Evolutionary conservation across 371 early-diverging fungal species (phyloP).

Genomic region (Dipsacomyces acuminosporus): DNA sequence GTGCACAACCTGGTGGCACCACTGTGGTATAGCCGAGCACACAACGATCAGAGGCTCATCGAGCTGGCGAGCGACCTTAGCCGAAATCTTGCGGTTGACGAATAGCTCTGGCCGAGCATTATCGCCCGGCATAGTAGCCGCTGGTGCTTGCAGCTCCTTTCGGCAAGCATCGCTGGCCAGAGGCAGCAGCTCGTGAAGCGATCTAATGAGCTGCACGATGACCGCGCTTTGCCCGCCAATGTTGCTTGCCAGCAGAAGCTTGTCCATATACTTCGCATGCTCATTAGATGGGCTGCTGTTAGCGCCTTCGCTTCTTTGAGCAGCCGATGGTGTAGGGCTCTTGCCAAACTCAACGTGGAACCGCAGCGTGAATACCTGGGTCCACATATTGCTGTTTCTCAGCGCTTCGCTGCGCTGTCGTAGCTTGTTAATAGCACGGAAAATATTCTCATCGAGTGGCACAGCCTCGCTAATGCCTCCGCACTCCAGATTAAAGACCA

Average conservation of each 20-base stretch:
- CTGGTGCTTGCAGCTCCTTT: background rate
- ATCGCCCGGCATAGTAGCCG: background rate
- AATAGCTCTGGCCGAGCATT: constrained; percentile 51
- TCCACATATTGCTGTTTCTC: constrained; percentile 7
- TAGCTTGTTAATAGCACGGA: constrained; percentile 5
- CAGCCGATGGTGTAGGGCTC: background rate
- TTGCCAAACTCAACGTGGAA: constrained; percentile 20
- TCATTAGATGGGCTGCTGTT: background rate
- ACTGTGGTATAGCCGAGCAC: constrained; percentile 69
- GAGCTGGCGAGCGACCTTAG: constrained; percentile 79
- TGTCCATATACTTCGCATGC: background rate
- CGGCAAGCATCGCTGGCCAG: background rate
- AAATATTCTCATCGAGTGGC: constrained; percentile 14
- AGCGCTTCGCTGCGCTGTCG: constrained; percentile 6
- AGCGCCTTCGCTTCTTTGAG: background rate
- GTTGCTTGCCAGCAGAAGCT: background rate
- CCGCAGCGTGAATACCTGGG: constrained; percentile 17
- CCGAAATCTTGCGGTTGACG: constrained; percentile 71
- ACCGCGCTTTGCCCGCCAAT: constrained; percentile 11
- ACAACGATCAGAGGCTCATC: constrained; percentile 86
- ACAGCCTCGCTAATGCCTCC: constrained; percentile 12
- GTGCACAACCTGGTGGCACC: constrained; percentile 64
- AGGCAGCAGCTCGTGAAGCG: constrained; percentile 7
- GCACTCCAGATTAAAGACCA: constrained; percentile 8
- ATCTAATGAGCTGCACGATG: constrained; percentile 26